Base-by-base conservation (phyloP, 2,329 filamentous ascomycete species). In the Neonectria punicea region DNA sequence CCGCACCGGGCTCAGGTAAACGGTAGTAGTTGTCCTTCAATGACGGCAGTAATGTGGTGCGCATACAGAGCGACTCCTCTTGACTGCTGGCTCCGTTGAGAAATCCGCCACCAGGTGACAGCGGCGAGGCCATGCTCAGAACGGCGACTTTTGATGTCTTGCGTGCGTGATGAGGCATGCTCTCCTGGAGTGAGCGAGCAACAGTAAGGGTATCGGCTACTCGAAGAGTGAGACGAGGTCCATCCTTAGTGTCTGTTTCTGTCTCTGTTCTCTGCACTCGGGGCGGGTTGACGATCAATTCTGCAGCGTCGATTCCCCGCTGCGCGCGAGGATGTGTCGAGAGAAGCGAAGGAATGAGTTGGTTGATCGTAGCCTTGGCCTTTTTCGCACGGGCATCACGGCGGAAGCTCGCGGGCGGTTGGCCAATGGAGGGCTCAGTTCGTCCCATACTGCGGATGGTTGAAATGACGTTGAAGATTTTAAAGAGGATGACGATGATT, bases 41-140 rank as follows among this genome's bases (percentile, higher is more conserved):
- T 0, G 87, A 87, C 0, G 87, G 84, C 5, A 88, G 83, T 0
- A 90, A 78, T 0, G 88, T 90, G 3, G 86, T 89, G 16, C 87
- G 84, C 68, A 85, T 82, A 71, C 89, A 91, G 2, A 91, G 80
- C 25, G 83, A 86, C 71, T 90, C 89, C 71, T 91, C 89, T 66
- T 90, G 87, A 4, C 84, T 85, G 9, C 84, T 85, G 0, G 87
- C 86, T 20, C 89, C 89, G 14, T 83, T 83, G 0, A 90, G 75
- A 32, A 90, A 84, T 0, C 89, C 89, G 8, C 88, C 89, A 13
- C 89, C 89, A 0, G 89, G 86, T 0, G 83, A 83, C 0, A 89
- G 81, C 0, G 87, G 86, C 0, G 88, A 90, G 0, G 87, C 88
- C 87, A 90, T 90, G 74, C 89, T 90, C 3, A 91, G 80, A 25